phyloP scores from a whole-genome alignment of 2,329 filamentous ascomycete genomes.

The Coniella lustricola region DNA sequence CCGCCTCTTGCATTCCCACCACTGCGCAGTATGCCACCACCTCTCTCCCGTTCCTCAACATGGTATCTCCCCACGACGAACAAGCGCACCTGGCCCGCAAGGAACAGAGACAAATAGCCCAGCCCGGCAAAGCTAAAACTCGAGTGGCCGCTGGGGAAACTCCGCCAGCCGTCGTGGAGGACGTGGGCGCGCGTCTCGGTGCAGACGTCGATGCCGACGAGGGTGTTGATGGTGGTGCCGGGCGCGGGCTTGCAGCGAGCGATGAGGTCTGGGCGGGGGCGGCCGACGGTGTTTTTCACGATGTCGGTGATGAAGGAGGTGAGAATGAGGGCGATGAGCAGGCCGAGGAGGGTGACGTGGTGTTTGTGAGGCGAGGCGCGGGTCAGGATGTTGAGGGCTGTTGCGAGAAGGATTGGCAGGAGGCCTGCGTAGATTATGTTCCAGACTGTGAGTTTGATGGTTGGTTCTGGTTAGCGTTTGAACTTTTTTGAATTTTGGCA shows the following conservation, averaged over 20 bases:
- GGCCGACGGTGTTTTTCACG: conserved; percentile 80
- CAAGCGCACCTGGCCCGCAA: conserved; percentile 59
- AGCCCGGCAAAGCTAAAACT: conserved; percentile 74
- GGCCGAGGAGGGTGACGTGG: conserved; percentile 77
- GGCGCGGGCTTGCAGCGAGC: conserved; percentile 70
- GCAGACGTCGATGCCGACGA: conserved; percentile 64
- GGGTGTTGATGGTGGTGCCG: conserved; percentile 39
- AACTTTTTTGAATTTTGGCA: no score
- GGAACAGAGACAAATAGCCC: conserved; percentile 64
- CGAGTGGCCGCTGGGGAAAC: conserved; percentile 74
- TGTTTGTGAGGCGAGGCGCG: conserved; percentile 65
- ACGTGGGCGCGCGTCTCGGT: conserved; percentile 61
- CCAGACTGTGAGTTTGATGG: no score
- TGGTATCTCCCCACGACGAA: conserved; percentile 34
- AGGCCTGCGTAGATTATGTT: conserved; percentile 74
- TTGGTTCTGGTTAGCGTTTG: no score
- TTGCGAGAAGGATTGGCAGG: conserved; percentile 60
- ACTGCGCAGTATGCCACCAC: no score
- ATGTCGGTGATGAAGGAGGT: conserved; percentile 81
- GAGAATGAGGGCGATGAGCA: conserved; percentile 69
- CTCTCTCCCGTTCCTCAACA: conserved; percentile 9
- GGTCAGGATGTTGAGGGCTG: conserved; percentile 56
- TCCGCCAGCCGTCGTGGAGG: conserved; percentile 77
- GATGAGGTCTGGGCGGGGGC: conserved; percentile 57
- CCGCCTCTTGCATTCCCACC: no score